Conservation (phyloP, 495 filamentous ascomycete genomes). For the Podospora pseudocomata region DNA sequence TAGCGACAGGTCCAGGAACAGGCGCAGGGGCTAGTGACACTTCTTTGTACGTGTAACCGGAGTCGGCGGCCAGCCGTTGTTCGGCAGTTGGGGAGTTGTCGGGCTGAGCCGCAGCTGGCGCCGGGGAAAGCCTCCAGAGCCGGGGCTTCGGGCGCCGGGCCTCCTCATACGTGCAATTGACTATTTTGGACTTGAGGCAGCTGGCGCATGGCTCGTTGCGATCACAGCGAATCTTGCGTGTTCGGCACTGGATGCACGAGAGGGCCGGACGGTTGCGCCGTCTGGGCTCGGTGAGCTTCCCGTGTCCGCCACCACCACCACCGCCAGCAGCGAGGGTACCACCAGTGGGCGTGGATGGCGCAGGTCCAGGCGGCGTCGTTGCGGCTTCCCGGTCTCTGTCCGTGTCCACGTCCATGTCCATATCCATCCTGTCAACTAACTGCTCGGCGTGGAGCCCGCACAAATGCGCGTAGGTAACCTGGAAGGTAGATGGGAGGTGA, state of each 20-base stretch:
- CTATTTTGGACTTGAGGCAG: slow-evolving; percentile 45
- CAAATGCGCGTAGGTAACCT: background rate
- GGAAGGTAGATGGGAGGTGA: background rate
- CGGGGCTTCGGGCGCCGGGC: slow-evolving; percentile 33
- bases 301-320: background rate
- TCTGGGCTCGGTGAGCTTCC: slow-evolving; percentile 23
- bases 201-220: slow-evolving; percentile 49
- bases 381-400: slow-evolving; percentile 14
- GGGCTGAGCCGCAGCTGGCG: slow-evolving; percentile 19
- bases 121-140: slow-evolving; percentile 31
- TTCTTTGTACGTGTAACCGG: slow-evolving; percentile 16
- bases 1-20: background rate
- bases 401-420: slow-evolving; percentile 23
- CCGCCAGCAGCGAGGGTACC: slow-evolving; percentile 1
- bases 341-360: slow-evolving; percentile 13
- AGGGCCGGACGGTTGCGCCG: slow-evolving; percentile 44
- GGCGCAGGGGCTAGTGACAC: slow-evolving; percentile 11
- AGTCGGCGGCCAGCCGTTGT: slow-evolving; percentile 10
- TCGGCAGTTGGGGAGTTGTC: slow-evolving; percentile 18
- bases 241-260: slow-evolving; percentile 52
- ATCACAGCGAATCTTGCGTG: slow-evolving; percentile 56
- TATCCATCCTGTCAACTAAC: background rate
- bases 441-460: background rate
- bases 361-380: slow-evolving; percentile 12
- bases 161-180: slow-evolving; percentile 45